Conservation (phyloP, 352 stramenopile genomes). For the Globisporangium camurandrum region DNA sequence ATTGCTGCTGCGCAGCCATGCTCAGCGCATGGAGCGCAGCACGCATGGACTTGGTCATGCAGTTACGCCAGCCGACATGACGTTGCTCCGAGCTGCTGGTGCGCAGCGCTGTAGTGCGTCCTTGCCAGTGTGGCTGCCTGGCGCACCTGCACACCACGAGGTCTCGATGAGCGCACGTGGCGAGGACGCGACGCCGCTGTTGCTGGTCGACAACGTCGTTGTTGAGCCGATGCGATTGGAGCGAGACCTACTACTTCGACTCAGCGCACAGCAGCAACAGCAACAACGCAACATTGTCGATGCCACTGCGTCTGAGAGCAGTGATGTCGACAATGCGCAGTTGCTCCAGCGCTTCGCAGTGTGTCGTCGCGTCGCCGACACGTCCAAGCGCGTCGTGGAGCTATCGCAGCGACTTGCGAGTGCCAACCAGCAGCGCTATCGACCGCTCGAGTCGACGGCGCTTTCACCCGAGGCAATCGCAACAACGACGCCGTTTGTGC, state of each 20-base stretch:
- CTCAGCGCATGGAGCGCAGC: neutral
- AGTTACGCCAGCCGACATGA: neutral
- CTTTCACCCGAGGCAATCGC: conserved; percentile 13
- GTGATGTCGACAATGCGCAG: conserved; percentile 4
- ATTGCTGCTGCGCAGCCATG: conserved; percentile 25
- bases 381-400: conserved; percentile 33
- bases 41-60: neutral
- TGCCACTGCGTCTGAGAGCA: neutral
- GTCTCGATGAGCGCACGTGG: conserved; percentile 51
- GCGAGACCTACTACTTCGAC: conserved; percentile 40
- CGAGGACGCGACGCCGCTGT: conserved; percentile 38
- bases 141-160: conserved; percentile 35
- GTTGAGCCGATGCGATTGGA: conserved; percentile 55
- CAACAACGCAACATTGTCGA: neutral
- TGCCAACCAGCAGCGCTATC: conserved; percentile 18
- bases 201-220: conserved; percentile 48
- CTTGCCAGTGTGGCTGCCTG: conserved; percentile 55
- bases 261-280: conserved; percentile 8
- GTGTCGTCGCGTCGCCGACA: conserved; percentile 26
- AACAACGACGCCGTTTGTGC: conserved; percentile 39
- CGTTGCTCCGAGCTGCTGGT: neutral
- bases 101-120: conserved; percentile 45
- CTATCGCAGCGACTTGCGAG: conserved; percentile 26
- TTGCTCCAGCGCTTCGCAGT: conserved; percentile 30
- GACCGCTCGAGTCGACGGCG: conserved; percentile 5